Percentiles rank a stretch among this genome's conserved stretches.
phyloP scores from a whole-genome alignment of 768 basidiomycete genomes.

The Rubroboletus satanas region DNA sequence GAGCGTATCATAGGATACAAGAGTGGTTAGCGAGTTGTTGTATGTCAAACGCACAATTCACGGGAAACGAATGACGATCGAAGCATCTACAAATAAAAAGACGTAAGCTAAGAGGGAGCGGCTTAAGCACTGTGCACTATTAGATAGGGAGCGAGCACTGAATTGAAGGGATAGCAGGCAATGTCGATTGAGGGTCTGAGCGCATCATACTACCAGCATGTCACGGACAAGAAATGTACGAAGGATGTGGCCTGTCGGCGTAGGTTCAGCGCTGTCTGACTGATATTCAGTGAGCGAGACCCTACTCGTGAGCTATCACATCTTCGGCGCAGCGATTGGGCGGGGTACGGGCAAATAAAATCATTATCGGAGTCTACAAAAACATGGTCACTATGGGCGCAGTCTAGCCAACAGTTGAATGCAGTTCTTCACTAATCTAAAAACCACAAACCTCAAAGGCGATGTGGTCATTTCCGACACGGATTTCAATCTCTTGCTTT shows the following conservation, averaged over 20 bases:
- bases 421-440: neutral
- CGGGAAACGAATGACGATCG: neutral
- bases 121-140: neutral
- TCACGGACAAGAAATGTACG: neutral
- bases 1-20: neutral
- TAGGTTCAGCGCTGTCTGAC: neutral
- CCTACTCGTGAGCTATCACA: constrained; percentile 4
- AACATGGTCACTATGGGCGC: constrained; percentile 1
- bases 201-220: neutral
- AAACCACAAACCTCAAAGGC: constrained; percentile 77
- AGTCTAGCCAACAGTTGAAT: constrained; percentile 52
- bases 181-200: neutral
- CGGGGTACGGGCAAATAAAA: constrained; percentile 3
- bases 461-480: constrained; percentile 92
- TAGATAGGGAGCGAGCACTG: no score
- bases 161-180: neutral
- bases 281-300: neutral
- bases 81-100: neutral
- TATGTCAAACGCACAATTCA: neutral
- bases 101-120: neutral
- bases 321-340: neutral
- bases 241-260: neutral
- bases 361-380: constrained; percentile 12
- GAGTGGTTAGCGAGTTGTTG: neutral
- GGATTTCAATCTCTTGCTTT: constrained; percentile 96